Evolutionary conservation across 176 grass and related monocot genomes (phyloP).

Genomic region (Hyparrhenia diplandra): DNA sequence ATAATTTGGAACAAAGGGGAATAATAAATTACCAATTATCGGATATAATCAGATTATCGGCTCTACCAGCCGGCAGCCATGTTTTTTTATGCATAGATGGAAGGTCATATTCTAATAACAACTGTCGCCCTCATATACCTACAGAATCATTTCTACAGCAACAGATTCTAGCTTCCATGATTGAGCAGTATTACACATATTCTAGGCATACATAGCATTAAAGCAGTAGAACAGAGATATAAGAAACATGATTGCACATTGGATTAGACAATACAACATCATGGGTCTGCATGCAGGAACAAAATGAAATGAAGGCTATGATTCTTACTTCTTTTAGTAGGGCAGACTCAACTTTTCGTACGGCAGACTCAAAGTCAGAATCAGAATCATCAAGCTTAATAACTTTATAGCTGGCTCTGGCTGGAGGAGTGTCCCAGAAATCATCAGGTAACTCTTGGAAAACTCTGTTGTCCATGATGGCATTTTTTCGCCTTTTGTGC

Average conservation of each 20-base stretch:
- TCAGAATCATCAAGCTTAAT: slow-evolving; percentile 36
- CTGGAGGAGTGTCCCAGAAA: slow-evolving; percentile 27
- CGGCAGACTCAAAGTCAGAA: slow-evolving; percentile 48
- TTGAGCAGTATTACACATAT: slow-evolving; percentile 18
- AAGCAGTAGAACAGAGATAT: background rate
- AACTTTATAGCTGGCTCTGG: background rate
- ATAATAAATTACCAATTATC: background rate
- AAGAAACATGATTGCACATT: background rate
- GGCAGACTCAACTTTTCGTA: slow-evolving; percentile 43
- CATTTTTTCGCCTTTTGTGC: slow-evolving; percentile 27
- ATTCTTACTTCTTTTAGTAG: slow-evolving; percentile 58
- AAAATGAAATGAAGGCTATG: slow-evolving; percentile 8
- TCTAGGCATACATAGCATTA: background rate
- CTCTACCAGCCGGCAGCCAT: background rate
- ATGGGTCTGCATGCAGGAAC: background rate
- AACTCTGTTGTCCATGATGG: slow-evolving; percentile 12
- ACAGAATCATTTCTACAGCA: background rate
- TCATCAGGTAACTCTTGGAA: slow-evolving; percentile 38
- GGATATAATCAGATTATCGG: background rate
- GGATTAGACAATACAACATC: background rate
- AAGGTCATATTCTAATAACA: background rate
- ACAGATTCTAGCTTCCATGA: background rate
- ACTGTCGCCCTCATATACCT: background rate
- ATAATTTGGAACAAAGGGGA: too few relatives aligned
- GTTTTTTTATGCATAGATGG: background rate